Conservation (phyloP, 768 basidiomycete genomes). For the Hydnomerulius pinastri region DNA sequence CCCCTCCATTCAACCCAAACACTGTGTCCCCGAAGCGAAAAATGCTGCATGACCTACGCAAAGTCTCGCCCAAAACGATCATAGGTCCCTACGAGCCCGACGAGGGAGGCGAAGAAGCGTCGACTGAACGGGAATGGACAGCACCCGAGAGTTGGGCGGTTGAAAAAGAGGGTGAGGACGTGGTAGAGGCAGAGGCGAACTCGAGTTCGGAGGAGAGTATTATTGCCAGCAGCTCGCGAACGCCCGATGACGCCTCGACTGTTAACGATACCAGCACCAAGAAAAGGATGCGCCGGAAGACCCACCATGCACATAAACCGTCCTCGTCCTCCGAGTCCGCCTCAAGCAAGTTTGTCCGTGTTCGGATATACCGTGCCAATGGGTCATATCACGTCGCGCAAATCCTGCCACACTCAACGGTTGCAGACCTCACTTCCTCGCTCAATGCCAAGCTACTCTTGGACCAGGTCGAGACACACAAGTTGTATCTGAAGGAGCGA, state of each 20-base stretch:
- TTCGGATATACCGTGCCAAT: slow-evolving; percentile 79
- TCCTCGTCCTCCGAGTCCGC: slow-evolving; percentile 8
- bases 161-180: slow-evolving; percentile 46
- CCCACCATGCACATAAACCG: slow-evolving; percentile 18
- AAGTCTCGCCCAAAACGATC: slow-evolving; percentile 55
- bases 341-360: slow-evolving; percentile 43
- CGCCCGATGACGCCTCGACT: slow-evolving; percentile 14
- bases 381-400: slow-evolving; percentile 70
- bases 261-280: slow-evolving; percentile 11
- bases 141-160: slow-evolving; percentile 82
- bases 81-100: slow-evolving; percentile 11
- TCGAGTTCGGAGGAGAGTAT: slow-evolving; percentile 41
- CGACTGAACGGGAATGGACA: slow-evolving; percentile 50
- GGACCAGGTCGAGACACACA: slow-evolving; percentile 60
- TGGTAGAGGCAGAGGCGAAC: slow-evolving; percentile 37
- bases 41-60: slow-evolving; percentile 32
- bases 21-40: no score
- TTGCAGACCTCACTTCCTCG: slow-evolving; percentile 60
- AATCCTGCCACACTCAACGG: slow-evolving; percentile 65
- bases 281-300: slow-evolving; percentile 29
- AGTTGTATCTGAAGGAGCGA: slow-evolving; percentile 72
- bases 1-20: no score
- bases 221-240: slow-evolving; percentile 17
- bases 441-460: slow-evolving; percentile 59
- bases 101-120: slow-evolving; percentile 1